phyloP scores from a whole-genome alignment of 768 basidiomycete species.

The Gautieria morchelliformis region DNA sequence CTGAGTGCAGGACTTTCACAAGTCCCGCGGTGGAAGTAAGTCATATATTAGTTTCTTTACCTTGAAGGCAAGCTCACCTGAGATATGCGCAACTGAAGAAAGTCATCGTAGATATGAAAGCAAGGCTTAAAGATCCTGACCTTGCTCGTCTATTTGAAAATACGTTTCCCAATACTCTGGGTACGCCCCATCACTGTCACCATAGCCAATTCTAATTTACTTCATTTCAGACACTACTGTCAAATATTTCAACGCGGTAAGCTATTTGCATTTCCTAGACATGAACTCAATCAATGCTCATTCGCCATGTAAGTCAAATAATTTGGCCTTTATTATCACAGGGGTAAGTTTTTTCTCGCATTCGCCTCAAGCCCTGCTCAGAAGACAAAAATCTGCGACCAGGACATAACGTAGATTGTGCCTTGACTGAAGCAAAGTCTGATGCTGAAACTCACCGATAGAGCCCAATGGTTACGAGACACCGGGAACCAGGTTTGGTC shows the following conservation, averaged over 20 bases:
- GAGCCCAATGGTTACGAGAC: slow-evolving; percentile 79
- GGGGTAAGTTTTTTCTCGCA: slow-evolving; percentile 36
- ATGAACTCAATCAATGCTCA: slow-evolving; percentile 10
- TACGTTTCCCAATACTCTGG: slow-evolving; percentile 74
- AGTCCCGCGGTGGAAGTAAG: slow-evolving; percentile 64
- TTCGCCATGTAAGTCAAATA: slow-evolving; percentile 37
- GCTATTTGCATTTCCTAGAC: not conserved
- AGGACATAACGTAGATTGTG: slow-evolving; percentile 64
- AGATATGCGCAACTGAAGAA: slow-evolving; percentile 29
- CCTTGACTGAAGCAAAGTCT: not conserved
- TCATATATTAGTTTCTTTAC: not conserved
- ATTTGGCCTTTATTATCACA: slow-evolving; percentile 73
- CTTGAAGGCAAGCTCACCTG: not conserved
- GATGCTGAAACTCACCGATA: slow-evolving; percentile 19
- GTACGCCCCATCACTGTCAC: slow-evolving; percentile 22
- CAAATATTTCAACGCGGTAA: slow-evolving; percentile 58
- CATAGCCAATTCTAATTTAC: not conserved
- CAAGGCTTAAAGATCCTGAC: slow-evolving; percentile 65
- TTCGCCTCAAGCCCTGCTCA: not conserved
- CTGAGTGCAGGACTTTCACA: slow-evolving; percentile 66
- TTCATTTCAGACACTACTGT: slow-evolving; percentile 60
- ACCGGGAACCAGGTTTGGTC: slow-evolving; percentile 59
- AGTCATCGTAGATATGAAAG: slow-evolving; percentile 68
- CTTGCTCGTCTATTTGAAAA: slow-evolving; percentile 73
- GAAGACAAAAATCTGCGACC: not conserved